Base-by-base conservation (phyloP, 805 yeast species). In the Barnettozyma populi region DNA sequence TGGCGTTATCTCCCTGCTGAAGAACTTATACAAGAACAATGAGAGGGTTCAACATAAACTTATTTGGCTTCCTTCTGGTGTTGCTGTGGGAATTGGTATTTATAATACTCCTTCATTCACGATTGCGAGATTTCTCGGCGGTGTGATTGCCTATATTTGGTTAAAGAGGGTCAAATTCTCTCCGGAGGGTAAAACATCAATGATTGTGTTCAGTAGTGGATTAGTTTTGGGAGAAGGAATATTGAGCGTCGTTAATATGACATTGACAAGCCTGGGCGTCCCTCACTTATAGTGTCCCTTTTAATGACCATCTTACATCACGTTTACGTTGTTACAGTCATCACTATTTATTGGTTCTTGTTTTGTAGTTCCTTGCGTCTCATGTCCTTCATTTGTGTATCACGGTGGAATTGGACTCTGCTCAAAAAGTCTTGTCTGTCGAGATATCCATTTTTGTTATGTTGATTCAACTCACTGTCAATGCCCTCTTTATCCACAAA, bases 61-160 rank as follows among this genome's bases (percentile, higher is more conserved):
- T 48, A 67, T 73, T 2, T 87, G 76, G 68, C 67, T 92, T 24
- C 99, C 99, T 1, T 83, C 89, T 20, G 99, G 99, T 11, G 95
- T 94, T 24, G 97, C 99, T 2, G 97, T 90, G 16, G 99, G 99
- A 1, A 86, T 92, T 44, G 98, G 99, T 16, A 89, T 92, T 52
- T 94, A 92, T 65, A 94, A 94, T 63, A 76, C 90, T 0, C 98
- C 99, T 3, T 83, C 89, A 42, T 94, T 92, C 67, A 94, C 98
- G 0, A 71, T 92, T 41, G 98, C 98, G 1, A 73, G 99, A 57
- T 92, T 94, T 62, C 52, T 89, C 20, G 99, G 99, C 9, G 99
- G 99, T 2, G 56, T 86, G 3, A 59, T 80, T 31, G 78, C 90
- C 1, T 76, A 76, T 59, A 52, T 68, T 54, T 80, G 90, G 89